These are phyloP conservation scores for Sistotremastrum suecicum DNA, from an alignment of 768 basidiomycete species.

Conservation along the genomic window DNA sequence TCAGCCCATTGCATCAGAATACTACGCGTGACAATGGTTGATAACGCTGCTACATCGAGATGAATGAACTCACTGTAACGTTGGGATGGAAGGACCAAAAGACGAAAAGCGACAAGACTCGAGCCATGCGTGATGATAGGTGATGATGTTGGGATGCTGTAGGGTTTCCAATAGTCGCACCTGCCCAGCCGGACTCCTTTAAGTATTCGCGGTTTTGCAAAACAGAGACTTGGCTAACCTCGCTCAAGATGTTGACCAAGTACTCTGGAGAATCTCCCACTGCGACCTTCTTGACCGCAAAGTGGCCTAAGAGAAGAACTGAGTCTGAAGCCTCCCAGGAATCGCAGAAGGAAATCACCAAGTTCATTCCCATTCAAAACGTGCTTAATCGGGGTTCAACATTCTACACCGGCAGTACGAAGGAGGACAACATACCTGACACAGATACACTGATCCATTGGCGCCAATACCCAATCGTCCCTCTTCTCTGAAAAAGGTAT, in stretches of 20 bases:
- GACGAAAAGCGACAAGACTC: slow-evolving; percentile 75
- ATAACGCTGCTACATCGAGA: not conserved
- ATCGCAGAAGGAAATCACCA: slow-evolving; percentile 25
- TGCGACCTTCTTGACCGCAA: slow-evolving; percentile 95
- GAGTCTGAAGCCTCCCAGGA: not conserved
- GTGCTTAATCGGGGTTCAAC: slow-evolving; percentile 33
- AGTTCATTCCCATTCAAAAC: slow-evolving; percentile 77
- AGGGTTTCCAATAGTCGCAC: slow-evolving; percentile 77
- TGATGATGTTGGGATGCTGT: slow-evolving; percentile 86
- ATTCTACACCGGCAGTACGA: not conserved
- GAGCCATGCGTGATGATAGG: slow-evolving; percentile 93
- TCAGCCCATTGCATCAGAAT: slow-evolving; percentile 92
- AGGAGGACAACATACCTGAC: slow-evolving; percentile 40
- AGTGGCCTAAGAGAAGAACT: slow-evolving; percentile 38
- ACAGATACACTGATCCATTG: slow-evolving; percentile 80
- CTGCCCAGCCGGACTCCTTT: slow-evolving; percentile 16
- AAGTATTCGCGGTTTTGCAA: not conserved
- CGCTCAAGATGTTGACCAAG: slow-evolving; percentile 66
- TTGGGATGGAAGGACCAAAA: slow-evolving; percentile 80
- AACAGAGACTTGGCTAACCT: slow-evolving; percentile 26
- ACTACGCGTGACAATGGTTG: slow-evolving; percentile 21
- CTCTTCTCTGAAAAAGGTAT: slow-evolving; percentile 86
- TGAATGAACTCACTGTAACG: slow-evolving; percentile 52
- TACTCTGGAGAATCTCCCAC: slow-evolving; percentile 85
- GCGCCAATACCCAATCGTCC: slow-evolving; percentile 88